A percentile compares a stretch with the other conserved stretches of the same genome.
Evolutionary conservation across 805 yeast species (phyloP).

Genomic region (Wickerhamiella nectarea): DNA sequence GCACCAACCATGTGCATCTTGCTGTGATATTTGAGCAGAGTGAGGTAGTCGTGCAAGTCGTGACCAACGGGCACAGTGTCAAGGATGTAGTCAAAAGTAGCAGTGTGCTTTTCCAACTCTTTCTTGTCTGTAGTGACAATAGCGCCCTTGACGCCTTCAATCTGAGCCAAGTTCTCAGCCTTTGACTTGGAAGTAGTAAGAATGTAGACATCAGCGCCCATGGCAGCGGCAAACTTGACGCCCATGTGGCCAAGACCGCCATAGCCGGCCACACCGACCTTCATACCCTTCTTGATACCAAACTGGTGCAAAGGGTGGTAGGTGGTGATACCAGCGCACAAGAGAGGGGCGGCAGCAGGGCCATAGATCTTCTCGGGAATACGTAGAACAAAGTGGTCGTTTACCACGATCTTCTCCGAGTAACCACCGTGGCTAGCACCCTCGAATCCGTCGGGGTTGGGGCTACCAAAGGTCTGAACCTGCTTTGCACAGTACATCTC

Average conservation of each 20-base stretch:
- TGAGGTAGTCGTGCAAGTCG: conserved; percentile 36
- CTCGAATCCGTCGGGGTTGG: conserved; percentile 35
- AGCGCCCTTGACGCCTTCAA: conserved; percentile 38
- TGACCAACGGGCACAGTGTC: conserved; percentile 39
- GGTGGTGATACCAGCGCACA: conserved; percentile 68
- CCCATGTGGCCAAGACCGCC: conserved; percentile 60
- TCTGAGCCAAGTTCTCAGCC: conserved; percentile 31
- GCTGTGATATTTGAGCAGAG: conserved; percentile 43
- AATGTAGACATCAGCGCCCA: conserved; percentile 49
- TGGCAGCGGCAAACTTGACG: conserved; percentile 41
- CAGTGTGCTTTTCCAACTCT: conserved; percentile 25
- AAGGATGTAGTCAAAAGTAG: conserved; percentile 37
- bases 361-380: conserved; percentile 44
- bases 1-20: conserved; percentile 52
- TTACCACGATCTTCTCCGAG: conserved; percentile 26
- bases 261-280: conserved; percentile 47
- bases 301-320: conserved; percentile 46
- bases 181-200: conserved; percentile 40
- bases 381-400: conserved; percentile 49
- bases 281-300: conserved; percentile 33
- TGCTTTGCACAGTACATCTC: conserved; percentile 43
- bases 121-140: conserved; percentile 36
- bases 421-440: conserved; percentile 47
- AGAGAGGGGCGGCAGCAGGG: conserved; percentile 51
- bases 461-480: conserved; percentile 37